Base-by-base conservation (phyloP, 371 early-diverging fungal genomes). In the Lichtheimia ornata region DNA sequence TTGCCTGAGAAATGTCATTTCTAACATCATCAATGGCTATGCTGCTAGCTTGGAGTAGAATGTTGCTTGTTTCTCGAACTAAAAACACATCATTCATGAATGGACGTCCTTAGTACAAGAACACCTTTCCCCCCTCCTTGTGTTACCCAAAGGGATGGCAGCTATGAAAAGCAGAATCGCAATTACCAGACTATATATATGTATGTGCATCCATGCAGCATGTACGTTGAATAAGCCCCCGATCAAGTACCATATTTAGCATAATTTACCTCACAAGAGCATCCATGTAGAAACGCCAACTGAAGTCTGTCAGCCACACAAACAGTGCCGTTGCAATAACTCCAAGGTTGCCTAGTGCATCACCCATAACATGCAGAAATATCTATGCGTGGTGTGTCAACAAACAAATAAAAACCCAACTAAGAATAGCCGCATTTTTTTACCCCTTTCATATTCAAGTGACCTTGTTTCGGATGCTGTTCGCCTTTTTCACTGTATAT, bases 341-440 rank as follows among this genome's bases (percentile, higher is more conserved):
- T 7, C 94, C 99, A 20, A 96, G 74, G 52, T 92, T 93, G 30
- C 94, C 95, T n/a, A 97, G 77, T 11, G 94, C 89, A 76, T 98
- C 99, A 41, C 99, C 97, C 22, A 96, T 67, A 24, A 97, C 93
- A 76, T 98, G 98, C 42, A 97, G 79, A 74, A 96, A 96, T 18
- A 97, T 73, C 80, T 80, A 64, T 24, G 22, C 7, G 53, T 13
- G 28, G 60, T 35, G 35, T 11, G 9, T 35, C 55, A 30, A 30
- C 12, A 25, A 58, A 47, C 43, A 28, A 49, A 42, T 15, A 40
- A 51, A 22, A 50, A 4, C 50, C 28, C 13, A 41, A 2, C 27
- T 15, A 18, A 4, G n/a, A 43, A 41, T 50, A 13, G 40, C 27
- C 24, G 22, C 15, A 58, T 11, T 15, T 45, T 45, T 54, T 62